Conservation (phyloP, 2,329 filamentous ascomycete genomes). For the Colletotrichum melonis region DNA sequence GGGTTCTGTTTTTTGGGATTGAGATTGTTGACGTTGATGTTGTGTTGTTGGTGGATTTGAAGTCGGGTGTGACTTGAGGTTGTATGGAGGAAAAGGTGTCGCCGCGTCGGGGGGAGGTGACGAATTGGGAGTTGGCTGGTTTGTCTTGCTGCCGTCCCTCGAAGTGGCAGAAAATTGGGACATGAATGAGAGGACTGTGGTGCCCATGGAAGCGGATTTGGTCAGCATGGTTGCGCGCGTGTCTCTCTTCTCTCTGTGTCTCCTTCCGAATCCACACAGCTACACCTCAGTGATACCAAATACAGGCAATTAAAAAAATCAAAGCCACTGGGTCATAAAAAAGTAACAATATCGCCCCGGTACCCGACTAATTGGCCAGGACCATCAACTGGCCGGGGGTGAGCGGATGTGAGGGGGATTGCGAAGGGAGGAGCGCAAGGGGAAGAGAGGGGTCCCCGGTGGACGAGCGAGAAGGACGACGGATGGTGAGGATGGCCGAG, state of each 20-base stretch:
- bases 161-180: constrained; percentile 75
- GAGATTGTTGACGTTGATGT: constrained; percentile 5
- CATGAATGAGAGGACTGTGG: constrained; percentile 87
- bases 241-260: not conserved
- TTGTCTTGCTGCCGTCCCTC: constrained; percentile 48
- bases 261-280: too few relatives aligned
- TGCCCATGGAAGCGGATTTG: constrained; percentile 30
- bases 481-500: not conserved
- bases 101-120: constrained; percentile 53
- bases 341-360: constrained; percentile 29
- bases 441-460: not conserved
- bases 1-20: constrained; percentile 26
- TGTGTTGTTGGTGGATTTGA: constrained; percentile 20
- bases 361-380: constrained; percentile 32
- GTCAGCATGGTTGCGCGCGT: constrained; percentile 32
- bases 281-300: too few relatives aligned
- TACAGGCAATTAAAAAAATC: not conserved
- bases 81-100: constrained; percentile 37
- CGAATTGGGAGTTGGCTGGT: constrained; percentile 54
- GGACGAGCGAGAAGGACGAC: not conserved
- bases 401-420: not conserved
- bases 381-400: constrained; percentile 10
- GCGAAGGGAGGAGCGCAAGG: not conserved
- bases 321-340: not conserved
- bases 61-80: constrained; percentile 28